phyloP scores from a whole-genome alignment of 176 grass and related monocot species.

The Urochloa ruziziensis region DNA sequence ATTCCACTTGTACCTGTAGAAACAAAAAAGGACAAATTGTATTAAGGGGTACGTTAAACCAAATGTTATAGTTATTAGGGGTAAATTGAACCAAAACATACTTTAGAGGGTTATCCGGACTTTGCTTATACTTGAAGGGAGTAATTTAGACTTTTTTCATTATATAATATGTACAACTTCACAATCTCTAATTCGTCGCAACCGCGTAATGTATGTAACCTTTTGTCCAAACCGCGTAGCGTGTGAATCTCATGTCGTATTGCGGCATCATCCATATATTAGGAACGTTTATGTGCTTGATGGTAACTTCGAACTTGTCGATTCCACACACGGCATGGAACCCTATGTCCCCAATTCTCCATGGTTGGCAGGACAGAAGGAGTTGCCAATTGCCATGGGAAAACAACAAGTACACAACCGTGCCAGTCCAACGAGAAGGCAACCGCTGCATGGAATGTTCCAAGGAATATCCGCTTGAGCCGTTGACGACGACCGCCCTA shows the following conservation, averaged over 20 bases:
- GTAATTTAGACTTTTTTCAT: too few species aligned
- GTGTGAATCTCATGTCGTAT: not conserved
- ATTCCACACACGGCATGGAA: not conserved
- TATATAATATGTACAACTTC: too few species aligned
- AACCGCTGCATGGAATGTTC: not conserved
- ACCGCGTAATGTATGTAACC: not conserved
- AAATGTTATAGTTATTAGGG: too few species aligned
- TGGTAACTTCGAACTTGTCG: not conserved
- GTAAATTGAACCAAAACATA: too few species aligned
- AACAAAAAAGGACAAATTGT: too few species aligned
- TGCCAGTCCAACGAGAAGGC: not conserved
- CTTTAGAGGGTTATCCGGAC: too few species aligned
- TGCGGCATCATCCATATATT: not conserved
- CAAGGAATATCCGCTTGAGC: not conserved
- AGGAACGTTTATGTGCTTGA: too few species aligned
- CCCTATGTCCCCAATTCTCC: not conserved
- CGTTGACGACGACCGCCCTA: not conserved
- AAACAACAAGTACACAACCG: not conserved
- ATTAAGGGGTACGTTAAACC: too few species aligned
- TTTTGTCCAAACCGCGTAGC: not conserved
- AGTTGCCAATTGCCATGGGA: not conserved
- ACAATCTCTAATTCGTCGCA: too few species aligned
- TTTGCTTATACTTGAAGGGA: too few species aligned
- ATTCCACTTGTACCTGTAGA: too few species aligned
- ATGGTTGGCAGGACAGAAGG: not conserved